phyloP scores from a whole-genome alignment of 2,329 filamentous ascomycete species.

The Penicillium olsonii region DNA sequence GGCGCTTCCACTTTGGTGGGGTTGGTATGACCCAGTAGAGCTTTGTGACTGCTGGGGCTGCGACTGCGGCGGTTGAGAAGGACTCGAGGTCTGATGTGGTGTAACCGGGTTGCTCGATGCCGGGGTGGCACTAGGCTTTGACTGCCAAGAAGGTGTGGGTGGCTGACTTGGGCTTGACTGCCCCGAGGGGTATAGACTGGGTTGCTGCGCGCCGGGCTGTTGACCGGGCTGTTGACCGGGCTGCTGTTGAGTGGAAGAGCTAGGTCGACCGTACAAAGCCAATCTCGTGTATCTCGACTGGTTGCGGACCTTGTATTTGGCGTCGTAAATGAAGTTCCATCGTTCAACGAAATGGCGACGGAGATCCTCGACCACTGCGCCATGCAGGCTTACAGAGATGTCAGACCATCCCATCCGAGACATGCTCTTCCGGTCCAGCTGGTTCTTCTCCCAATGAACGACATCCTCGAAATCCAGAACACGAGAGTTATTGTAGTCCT shows the following conservation, averaged over 20 bases:
- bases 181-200: conserved; percentile 15
- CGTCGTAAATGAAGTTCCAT: conserved; percentile 88
- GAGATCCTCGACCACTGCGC: conserved; percentile 74
- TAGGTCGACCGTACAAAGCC: conserved; percentile 34
- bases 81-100: background rate
- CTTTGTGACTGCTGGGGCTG: conserved; percentile 10
- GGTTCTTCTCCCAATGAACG: conserved; percentile 78
- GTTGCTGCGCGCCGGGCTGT: conserved; percentile 22
- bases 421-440: conserved; percentile 75
- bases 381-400: conserved; percentile 73
- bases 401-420: conserved; percentile 95
- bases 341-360: conserved; percentile 77
- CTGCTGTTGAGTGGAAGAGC: conserved; percentile 24
- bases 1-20: conserved; percentile 2
- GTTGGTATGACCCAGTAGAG: conserved; percentile 1
- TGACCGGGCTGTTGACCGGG: conserved; percentile 21
- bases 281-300: conserved; percentile 51
- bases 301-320: conserved; percentile 70
- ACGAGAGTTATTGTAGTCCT: conserved; percentile 89
- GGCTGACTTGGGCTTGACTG: conserved; percentile 18
- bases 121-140: conserved; percentile 1
- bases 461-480: conserved; percentile 81
- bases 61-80: conserved; percentile 1
- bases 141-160: conserved; percentile 12
- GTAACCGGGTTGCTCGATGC: conserved; percentile 2